Percentiles rank a stretch among this genome's conserved stretches.
These are phyloP conservation scores for Proliferodiscus dingleyae DNA, from an alignment of 2,329 filamentous ascomycete genomes.

Conservation along the genomic window DNA sequence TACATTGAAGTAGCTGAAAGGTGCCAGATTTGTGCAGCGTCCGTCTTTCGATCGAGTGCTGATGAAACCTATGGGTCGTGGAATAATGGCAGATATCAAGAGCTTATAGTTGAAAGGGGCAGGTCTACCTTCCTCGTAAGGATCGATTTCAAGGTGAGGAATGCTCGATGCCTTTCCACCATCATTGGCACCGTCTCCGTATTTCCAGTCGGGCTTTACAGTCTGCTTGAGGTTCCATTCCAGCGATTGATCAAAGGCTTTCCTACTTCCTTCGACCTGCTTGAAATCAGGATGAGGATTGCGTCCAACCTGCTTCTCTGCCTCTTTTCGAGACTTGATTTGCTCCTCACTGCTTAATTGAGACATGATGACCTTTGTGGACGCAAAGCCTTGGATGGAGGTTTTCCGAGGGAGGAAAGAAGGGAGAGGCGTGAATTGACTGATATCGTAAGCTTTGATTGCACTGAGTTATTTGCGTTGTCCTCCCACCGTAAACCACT, in stretches of 20 bases:
- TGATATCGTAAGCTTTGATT: neutral
- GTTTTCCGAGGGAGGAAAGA: neutral
- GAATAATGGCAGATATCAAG: conserved; percentile 76
- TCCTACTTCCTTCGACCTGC: conserved; percentile 60
- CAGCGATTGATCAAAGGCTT: conserved; percentile 48
- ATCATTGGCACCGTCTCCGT: conserved; percentile 61
- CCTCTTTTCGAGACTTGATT: conserved; percentile 34
- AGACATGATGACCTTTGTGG: conserved; percentile 18
- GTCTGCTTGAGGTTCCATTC: conserved; percentile 58
- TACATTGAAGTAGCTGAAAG: conserved; percentile 82
- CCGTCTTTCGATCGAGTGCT: conserved; percentile 57
- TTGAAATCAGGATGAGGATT: conserved; percentile 75
- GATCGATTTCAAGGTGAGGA: conserved; percentile 72
- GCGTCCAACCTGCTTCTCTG: conserved; percentile 41
- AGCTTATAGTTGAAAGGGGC: conserved; percentile 82
- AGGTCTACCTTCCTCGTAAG: conserved; percentile 65
- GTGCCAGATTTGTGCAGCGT: conserved; percentile 68
- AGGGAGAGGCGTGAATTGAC: neutral
- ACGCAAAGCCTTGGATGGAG: conserved; percentile 1
- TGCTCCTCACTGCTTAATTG: conserved; percentile 26
- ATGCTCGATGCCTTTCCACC: conserved; percentile 41
- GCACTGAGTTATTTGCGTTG: no score
- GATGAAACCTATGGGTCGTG: conserved; percentile 70
- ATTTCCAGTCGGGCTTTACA: conserved; percentile 58
- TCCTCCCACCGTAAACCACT: no score